Evolutionary conservation across 345 rosid species (phyloP), one percentile per base, ranked within the genome.

Genomic region (Rubroshorea leprosula): DNA sequence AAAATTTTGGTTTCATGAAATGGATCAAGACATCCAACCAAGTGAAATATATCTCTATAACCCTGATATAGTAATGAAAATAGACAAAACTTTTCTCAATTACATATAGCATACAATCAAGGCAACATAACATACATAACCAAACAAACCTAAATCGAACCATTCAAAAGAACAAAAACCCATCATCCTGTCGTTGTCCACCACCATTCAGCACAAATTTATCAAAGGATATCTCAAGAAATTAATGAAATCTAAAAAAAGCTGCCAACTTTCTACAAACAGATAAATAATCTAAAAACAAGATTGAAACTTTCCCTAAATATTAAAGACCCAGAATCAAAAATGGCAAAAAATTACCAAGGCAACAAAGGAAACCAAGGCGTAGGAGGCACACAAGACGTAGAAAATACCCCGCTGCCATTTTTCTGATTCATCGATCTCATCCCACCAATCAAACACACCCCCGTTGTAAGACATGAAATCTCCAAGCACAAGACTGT

Each of bases 351-450:
- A 29, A 51, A 0, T 13, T 74, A 83, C 90, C 81, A 84, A 57
- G 46, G 87, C 83, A 65, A 81, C 73, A 49, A 77, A 59, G 65
- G 83, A 81, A 65, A 84, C 79, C 44, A 75, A 48, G 17, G 72
- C 90, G 67, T 84, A 81, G 8, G 82, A 51, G 14, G 68, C 74
- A 68, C 68, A 70, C 53, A 81, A 72, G 58, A 65, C 49, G 61
- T 68, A 74, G 63, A 73, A 84, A 53, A 81, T 73, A 67, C 68
- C 68, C 52, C 69, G 72, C 44, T 84, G 87, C 83, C 90, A 79
- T 13, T 80, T 61, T 60, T 75, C 72, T 0, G 86, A 81, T 19
- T 72, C 73, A 58, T 80, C 64, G 12, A 78, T 70, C 31, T 80
- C 77, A 27, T 73, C 78, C 90, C 78, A 84, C 84, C 83, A 81